Base-by-base conservation (phyloP, 1,284 basidiomycete genomes). In the Phlebopus sp. region DNA sequence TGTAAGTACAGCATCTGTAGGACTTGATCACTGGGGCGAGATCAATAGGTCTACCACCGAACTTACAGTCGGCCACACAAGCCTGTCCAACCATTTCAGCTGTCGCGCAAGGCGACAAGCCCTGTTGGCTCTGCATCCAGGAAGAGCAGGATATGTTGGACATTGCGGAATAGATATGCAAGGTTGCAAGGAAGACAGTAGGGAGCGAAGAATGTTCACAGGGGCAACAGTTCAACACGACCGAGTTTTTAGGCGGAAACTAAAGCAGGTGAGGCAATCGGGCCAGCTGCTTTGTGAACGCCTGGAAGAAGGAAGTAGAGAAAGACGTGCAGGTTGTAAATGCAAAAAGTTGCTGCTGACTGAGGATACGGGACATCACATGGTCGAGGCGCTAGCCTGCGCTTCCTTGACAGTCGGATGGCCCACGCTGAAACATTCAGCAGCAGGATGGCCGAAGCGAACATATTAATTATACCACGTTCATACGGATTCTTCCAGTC, bases 31-130 rank as follows among this genome's bases (percentile, higher is more conserved):
- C 30, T 23, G 2, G 6, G n/a, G 9, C 10, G 17, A 8, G 34
- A 5, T 19, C 11, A 17, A 42, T n/a, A 21, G 38, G n/a, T 29
- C 18, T 23, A 38, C 23, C 17, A 6, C 19, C 6, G 32, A 2
- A 31, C 60, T 58, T 37, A 62, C 61, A 60, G 15, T 1, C 19
- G 25, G 35, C 1, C 14, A 46, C 27, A 8, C 63, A 62, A 4
- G 59, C 37, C n/a, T 50, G 51, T 9, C 60, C 59, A 14, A 66
- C 51, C 14, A 37, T 31, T 30, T 53, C 44, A 31, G 55, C 60
- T 4, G 36, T 34, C 2, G 15, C 17, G 21, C 55, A 66, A 30
- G 60, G 59, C 14, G 1, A 9, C 25, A 53, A 49, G 1, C 2
- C 42, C 0, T 38, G 8, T 29, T 55, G 50, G 38, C 36, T 62